Evolutionary conservation across 1,139 yeast genomes (phyloP), one percentile per base, ranked within the genome.

Genomic region (Kodamaea sp.): DNA sequence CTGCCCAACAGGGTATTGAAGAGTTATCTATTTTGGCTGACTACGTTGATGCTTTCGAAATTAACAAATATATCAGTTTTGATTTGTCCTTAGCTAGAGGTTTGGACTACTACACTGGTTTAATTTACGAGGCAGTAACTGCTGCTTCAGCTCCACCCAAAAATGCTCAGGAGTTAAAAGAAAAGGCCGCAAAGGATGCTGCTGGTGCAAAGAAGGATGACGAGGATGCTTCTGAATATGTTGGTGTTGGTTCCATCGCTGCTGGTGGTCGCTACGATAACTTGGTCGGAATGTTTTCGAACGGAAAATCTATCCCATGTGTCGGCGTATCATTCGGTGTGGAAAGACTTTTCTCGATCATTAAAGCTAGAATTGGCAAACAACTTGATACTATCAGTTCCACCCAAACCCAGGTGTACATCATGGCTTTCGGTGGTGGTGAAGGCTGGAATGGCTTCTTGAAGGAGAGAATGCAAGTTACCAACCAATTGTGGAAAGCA

Each of bases 391-490:
- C 66, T 43, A 73, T 89, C 41, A 78, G 92, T 49, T 80, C 97
- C 22, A 76, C 90, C 25, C 81, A 90, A 32, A 92, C 97, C 10
- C 95, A 92, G 60, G 97, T 86, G 12, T 92, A 74, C 55, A 84
- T 92, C 35, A 90, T 92, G 97, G 97, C 97, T 1, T 89, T 92
- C 56, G 98, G 98, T 48, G 97, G 97, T 50, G 97, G 97, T 54
- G 88, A 86, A 51, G 92, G 83, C 42, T 90, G 97, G 96, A 80
- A 75, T 43, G 97, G 97, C 8, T 86, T 86, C 68, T 70, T 92
- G 51, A 78, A 81, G 43, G 97, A 92, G 66, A 83, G 98, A 68
- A 88, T 92, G 96, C 55, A 73, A 25, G 76, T 92, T 35, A 78
- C 96, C 37, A 83, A 86, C 53, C 63, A 70, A 50, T 74, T 92